Evolutionary conservation across 1,284 basidiomycete genomes (phyloP).

Genomic region (Apiotrichum veenhuisii): DNA sequence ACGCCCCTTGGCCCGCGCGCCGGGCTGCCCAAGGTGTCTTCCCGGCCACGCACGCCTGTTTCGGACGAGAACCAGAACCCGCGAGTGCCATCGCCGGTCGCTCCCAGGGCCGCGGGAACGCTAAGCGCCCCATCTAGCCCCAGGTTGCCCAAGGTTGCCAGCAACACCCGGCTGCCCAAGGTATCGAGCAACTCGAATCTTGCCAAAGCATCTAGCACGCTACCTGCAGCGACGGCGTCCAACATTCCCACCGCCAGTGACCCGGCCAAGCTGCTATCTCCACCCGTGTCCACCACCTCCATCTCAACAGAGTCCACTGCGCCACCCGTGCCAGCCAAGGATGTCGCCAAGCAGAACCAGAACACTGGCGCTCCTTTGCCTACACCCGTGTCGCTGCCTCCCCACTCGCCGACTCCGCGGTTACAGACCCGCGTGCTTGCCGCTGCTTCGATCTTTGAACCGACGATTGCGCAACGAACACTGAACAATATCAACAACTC

Average conservation of each 20-base stretch:
- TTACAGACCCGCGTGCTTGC: slow-evolving; percentile 6
- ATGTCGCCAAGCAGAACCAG: neutral
- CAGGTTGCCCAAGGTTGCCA: too few relatives aligned
- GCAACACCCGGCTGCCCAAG: neutral
- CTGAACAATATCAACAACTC: neutral
- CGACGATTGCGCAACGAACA: slow-evolving; percentile 2
- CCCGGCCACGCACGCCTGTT: too few relatives aligned
- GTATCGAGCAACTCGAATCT: neutral
- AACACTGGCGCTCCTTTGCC: neutral
- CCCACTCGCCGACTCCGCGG: neutral
- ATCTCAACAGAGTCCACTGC: neutral
- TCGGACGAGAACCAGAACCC: too few relatives aligned
- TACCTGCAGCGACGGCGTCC: too few relatives aligned
- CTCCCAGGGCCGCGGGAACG: too few relatives aligned
- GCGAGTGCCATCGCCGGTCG: too few relatives aligned
- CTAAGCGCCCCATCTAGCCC: too few relatives aligned
- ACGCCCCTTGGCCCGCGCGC: neutral
- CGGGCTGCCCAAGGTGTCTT: neutral
- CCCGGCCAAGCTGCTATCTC: too few relatives aligned
- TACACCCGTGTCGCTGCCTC: neutral
- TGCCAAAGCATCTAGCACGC: neutral
- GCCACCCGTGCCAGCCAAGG: neutral
- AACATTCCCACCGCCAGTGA: too few relatives aligned
- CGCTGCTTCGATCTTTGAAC: slow-evolving; percentile 14
- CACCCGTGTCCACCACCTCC: neutral